A percentile compares a stretch with the other conserved stretches of the same genome.
phyloP scores from a whole-genome alignment of 2,329 filamentous ascomycete species.

The Epichloe hybrida region DNA sequence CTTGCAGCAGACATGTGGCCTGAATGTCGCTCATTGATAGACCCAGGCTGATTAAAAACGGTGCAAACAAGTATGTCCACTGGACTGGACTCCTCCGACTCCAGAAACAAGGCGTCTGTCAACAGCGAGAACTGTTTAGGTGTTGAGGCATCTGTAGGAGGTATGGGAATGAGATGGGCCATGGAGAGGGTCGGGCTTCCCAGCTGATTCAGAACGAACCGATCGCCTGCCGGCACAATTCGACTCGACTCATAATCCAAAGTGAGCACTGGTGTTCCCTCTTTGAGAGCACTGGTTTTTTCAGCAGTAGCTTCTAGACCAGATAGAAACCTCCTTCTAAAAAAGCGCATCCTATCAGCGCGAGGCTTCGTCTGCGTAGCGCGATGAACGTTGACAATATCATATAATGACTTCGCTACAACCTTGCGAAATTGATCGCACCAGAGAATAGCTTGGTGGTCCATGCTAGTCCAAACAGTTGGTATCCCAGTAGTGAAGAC shows the following conservation, averaged over 20 bases:
- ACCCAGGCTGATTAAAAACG: constrained; percentile 59
- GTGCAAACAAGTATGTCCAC: constrained; percentile 83
- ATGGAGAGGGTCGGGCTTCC: constrained; percentile 50
- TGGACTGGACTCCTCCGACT: constrained; percentile 48
- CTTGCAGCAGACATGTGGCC: constrained; percentile 70
- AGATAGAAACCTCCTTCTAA: constrained; percentile 81
- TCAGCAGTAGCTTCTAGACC: constrained; percentile 77
- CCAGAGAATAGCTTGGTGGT: constrained; percentile 95
- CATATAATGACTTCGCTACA: constrained; percentile 72
- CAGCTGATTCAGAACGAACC: constrained; percentile 58
- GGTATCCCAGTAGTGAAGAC: constrained; percentile 94
- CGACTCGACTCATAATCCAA: constrained; percentile 64
- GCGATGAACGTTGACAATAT: constrained; percentile 74
- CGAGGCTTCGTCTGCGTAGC: constrained; percentile 78
- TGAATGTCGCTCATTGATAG: constrained; percentile 54
- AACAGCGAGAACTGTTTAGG: constrained; percentile 71
- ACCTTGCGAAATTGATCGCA: constrained; percentile 94
- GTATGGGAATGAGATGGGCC: constrained; percentile 74
- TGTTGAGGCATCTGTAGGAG: constrained; percentile 52
- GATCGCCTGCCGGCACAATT: constrained; percentile 59
- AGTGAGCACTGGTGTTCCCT: constrained; percentile 65
- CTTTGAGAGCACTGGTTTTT: constrained; percentile 48
- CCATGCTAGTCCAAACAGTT: constrained; percentile 93
- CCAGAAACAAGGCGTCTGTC: constrained; percentile 60
- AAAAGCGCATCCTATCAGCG: constrained; percentile 74